Base-by-base conservation (phyloP, 2,329 filamentous ascomycete genomes). In the Fusarium camptoceras region DNA sequence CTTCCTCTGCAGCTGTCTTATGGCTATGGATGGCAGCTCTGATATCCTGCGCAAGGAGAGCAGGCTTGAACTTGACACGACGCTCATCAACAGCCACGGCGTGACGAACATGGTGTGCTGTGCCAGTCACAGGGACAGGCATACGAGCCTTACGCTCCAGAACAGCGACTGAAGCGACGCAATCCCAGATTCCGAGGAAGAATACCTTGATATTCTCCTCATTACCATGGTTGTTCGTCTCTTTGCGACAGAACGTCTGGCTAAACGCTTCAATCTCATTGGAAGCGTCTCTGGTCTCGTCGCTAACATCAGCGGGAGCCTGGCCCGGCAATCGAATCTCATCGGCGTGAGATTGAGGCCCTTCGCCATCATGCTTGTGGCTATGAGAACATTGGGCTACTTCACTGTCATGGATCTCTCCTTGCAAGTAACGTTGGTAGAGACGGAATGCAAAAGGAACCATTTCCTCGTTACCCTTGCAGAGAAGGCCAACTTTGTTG, bases 121-220 rank as follows among this genome's bases (percentile, higher is more conserved):
- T 82, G 4, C 83, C 78, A 27, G 72, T 73, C 0, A 81, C 79
- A 0, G 79, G 76, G 3, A 80, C 77, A 7, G 81, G 82, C 27
- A 79, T 74, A n/a, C 76, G 79, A 25, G 79, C 76, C 56, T 77
- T 81, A 0, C 71, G 74, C 61, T 82, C 81, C 27, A 83, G 64
- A 16, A 83, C 78, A 9, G 82, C 79, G 10, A 87, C 84, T 5
- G 82, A 85, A 72, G 84, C 86, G 43, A 88, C 85, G 62, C 83
- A 85, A 69, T 88, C 85, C 78, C 85, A 87, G 43, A 87, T 79
- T 2, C 86, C 86, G n/a, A 87, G 82, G 74, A 87, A 87, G 73
- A 84, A 83, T 9, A 87, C 81, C 46, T 82, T 83, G 51, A 86
- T 83, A 46, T 83, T 81, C 20, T 76, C 73, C 42, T 77, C 72